Evolutionary conservation across 2,329 filamentous ascomycete genomes (phyloP).

Genomic region (Lachnellula occidentalis): DNA sequence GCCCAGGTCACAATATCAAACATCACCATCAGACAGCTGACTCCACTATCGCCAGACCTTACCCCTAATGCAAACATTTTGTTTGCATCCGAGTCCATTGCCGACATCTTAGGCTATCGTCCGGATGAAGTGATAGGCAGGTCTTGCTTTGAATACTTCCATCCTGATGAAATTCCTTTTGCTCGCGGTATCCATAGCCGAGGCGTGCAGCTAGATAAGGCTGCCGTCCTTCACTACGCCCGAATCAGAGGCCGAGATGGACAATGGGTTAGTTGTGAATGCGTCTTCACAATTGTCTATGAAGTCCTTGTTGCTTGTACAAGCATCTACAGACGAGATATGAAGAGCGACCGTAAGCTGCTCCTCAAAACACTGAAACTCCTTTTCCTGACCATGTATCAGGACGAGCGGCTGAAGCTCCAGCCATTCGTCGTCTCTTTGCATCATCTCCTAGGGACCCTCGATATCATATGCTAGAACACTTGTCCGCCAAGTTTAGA

Average conservation of each 20-base stretch:
- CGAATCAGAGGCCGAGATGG: conserved; percentile 63
- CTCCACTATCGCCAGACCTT: conserved; percentile 50
- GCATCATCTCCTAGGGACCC: conserved; percentile 77
- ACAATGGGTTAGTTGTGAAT: conserved; percentile 75
- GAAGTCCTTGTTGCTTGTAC: conserved; percentile 83
- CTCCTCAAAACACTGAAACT: neutral
- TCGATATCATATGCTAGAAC: conserved; percentile 83
- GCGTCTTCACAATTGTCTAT: conserved; percentile 83
- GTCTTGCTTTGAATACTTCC: conserved; percentile 82
- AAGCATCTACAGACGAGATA: conserved; percentile 65
- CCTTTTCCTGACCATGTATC: conserved; percentile 4
- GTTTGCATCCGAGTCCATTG: conserved; percentile 77
- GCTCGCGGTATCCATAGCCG: conserved; percentile 68
- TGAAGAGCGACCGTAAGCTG: conserved; percentile 67
- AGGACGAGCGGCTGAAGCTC: conserved; percentile 75
- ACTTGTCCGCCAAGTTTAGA: conserved; percentile 75
- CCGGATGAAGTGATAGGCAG: conserved; percentile 69
- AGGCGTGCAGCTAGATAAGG: conserved; percentile 74
- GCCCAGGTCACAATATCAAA: conserved; percentile 28
- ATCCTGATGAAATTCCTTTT: conserved; percentile 72
- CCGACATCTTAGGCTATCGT: conserved; percentile 75
- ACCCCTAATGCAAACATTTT: conserved; percentile 70
- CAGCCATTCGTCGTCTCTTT: conserved; percentile 72
- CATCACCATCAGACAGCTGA: conserved; percentile 13
- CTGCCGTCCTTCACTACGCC: conserved; percentile 77